Evolutionary conservation across 768 basidiomycete species (phyloP).

Genomic region (Hygrocybe punicea): DNA sequence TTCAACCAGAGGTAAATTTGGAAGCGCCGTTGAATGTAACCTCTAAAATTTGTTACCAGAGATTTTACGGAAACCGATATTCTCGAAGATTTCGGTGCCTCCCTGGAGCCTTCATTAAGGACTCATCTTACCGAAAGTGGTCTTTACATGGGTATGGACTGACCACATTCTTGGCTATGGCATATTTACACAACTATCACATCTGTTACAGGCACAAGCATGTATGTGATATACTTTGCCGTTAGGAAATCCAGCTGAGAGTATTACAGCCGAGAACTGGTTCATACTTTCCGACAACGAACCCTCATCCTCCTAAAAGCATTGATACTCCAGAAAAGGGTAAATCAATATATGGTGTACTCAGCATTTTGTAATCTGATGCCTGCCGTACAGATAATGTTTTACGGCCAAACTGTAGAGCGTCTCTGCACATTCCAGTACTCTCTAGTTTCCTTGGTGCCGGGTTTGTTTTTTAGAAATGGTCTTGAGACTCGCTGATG

Average conservation of each 20-base stretch:
- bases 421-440: constrained; percentile 96
- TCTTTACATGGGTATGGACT: constrained; percentile 82
- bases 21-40: not conserved
- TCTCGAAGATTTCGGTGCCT: constrained; percentile 80
- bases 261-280: constrained; percentile 73
- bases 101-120: constrained; percentile 71
- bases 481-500: not conserved
- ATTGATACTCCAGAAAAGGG: constrained; percentile 91
- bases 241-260: not conserved
- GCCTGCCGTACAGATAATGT: constrained; percentile 71
- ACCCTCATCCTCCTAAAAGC: constrained; percentile 91
- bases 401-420: constrained; percentile 95
- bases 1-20: constrained; percentile 69
- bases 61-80: constrained; percentile 88
- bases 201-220: constrained; percentile 54
- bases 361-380: not conserved
- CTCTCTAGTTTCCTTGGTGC: constrained; percentile 86
- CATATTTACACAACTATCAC: not conserved
- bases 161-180: not conserved
- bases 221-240: constrained; percentile 41
- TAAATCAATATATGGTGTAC: constrained; percentile 30
- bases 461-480: constrained; percentile 51
- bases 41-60: constrained; percentile 33
- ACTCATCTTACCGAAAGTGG: constrained; percentile 87
- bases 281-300: constrained; percentile 90